phyloP scores from a whole-genome alignment of 139 green algal species.

The Yamagishiella unicocca region DNA sequence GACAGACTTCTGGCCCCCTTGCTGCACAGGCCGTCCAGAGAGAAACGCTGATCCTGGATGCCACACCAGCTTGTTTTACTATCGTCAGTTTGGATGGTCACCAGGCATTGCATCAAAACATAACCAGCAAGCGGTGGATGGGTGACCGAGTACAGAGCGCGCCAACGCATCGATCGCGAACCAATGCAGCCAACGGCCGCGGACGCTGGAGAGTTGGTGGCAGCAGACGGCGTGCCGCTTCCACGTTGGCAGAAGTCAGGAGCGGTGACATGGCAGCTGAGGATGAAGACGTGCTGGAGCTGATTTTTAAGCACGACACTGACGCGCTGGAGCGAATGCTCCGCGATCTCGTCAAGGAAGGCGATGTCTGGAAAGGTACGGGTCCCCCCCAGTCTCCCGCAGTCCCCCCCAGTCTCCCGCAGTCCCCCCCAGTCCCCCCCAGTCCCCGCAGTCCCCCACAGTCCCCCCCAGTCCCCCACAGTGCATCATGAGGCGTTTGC shows the following conservation, averaged over 20 bases:
- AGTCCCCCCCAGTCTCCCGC: neutral
- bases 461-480: neutral
- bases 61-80: constrained; percentile 15
- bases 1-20: too few species aligned
- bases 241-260: neutral
- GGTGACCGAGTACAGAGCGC: neutral
- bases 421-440: neutral
- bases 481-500: too few species aligned
- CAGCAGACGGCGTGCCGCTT: neutral
- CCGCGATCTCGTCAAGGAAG: neutral
- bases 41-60: neutral
- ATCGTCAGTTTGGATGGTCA: neutral
- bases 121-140: constrained; percentile 1
- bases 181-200: neutral
- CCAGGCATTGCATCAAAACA: neutral
- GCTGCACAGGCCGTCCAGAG: neutral
- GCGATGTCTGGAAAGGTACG: constrained; percentile 30
- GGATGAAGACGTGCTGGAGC: neutral
- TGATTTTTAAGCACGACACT: constrained; percentile 17
- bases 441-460: neutral
- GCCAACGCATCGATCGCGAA: neutral
- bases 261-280: neutral
- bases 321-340: constrained; percentile 11
- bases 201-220: neutral
- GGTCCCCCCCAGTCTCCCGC: neutral